Base-by-base conservation (phyloP, 345 rosid species). In the Ricinus communis region DNA sequence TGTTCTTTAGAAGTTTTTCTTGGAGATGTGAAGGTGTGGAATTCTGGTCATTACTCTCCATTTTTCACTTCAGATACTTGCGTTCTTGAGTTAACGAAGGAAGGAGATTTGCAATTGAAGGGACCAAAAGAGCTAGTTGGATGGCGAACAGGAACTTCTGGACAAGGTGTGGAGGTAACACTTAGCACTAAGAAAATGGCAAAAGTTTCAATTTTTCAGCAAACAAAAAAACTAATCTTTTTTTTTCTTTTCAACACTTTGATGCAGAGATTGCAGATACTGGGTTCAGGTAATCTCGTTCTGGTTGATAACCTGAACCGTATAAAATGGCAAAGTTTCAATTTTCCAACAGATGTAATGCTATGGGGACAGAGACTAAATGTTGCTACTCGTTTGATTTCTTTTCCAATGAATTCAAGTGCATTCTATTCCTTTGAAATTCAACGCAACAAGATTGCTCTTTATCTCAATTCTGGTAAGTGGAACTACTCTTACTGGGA, bases 291-390 rank as follows among this genome's bases (percentile, higher is more conserved):
- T 13, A 91, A 93, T 78, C 75, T 93, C 22, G 97, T 83, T 11
- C 83, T 93, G 41, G 72, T 83, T 13, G 97, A 93, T 75, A 80
- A 81, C 18, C 27, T 72, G 71, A 77, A 83, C 80, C n/a, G 51
- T 38, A 79, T 81, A 64, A 93, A 90, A 73, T 93, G 98, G 98
- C 98, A 93, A 83, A 93, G 93, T 72, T 93, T 91, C 84, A 91
- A 94, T 68, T 94, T 94, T 68, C 98, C 98, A 16, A 91, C 95
- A 0, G 91, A 94, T 66, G 87, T 88, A 52, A 90, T 94, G 82
- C 83, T 91, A 18, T 74, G 79, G 87, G 96, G 97, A 28, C 98
- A 93, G 72, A 86, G 88, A 65, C 76, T 93, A 30, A 87, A 86
- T 76, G 88, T 90, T 5, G 97, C 98, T 22, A 93, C 96, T 27